Evolutionary conservation across 108 stramenopile genomes (phyloP).

Genomic region (Fistulifera solaris): DNA sequence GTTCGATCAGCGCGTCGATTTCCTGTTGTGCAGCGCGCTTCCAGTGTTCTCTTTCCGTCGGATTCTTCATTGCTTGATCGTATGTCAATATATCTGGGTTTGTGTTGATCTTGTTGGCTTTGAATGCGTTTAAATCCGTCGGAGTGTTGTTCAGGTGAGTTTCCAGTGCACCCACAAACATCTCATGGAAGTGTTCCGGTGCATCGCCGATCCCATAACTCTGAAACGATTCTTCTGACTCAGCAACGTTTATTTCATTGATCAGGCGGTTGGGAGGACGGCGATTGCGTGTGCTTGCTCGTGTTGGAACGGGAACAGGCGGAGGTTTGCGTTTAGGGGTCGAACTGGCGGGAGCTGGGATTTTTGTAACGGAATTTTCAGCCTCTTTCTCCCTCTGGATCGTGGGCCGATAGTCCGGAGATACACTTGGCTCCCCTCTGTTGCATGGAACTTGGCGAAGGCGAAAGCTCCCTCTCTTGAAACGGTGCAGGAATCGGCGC

Average conservation of each 20-base stretch:
- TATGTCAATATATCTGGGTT: conserved; percentile 1
- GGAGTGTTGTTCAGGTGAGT: neutral
- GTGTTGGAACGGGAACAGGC: neutral
- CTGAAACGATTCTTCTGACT: neutral
- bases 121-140: neutral
- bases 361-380: neutral
- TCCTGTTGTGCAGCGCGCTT: neutral
- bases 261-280: neutral
- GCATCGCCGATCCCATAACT: too few species aligned
- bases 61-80: neutral
- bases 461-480: neutral
- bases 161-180: neutral
- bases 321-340: neutral
- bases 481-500: neutral
- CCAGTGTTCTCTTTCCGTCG: neutral
- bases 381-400: neutral
- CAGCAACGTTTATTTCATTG: neutral
- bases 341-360: neutral
- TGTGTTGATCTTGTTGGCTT: neutral
- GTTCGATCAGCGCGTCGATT: neutral
- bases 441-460: neutral
- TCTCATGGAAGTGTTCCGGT: neutral
- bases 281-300: neutral
- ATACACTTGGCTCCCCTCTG: neutral
- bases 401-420: neutral